Evolutionary conservation across 164 flowering plant species (phyloP), one percentile per base, ranked within the genome.

Genomic region (Vitis rotundifolia): DNA sequence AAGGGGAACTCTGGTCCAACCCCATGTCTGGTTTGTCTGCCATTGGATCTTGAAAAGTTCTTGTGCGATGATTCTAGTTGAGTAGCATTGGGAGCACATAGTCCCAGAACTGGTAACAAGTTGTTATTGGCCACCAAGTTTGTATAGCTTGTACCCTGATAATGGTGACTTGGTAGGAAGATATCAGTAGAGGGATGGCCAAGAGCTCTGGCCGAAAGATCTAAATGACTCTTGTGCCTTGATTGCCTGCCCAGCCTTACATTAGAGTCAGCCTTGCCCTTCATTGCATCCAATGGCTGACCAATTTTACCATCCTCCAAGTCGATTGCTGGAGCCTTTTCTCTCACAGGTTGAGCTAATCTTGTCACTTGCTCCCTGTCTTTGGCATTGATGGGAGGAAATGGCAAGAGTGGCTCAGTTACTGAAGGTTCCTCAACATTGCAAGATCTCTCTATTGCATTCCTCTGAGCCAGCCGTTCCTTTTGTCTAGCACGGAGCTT

Each of bases 401-500:
- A 59, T 56, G 68, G 78, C 51, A 72, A 61, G 19, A 69, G 59
- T 49, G 59, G 63, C 61, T 81, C 83, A 65, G 78, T 78, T 65
- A 69, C 75, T 61, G 70, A 29, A 67, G 61, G 49, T 51, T 50
- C 72, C 51, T 73, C 84, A 68, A 70, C 29, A 18, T 75, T 77
- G 68, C 16, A 63, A 72, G 81, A 74, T 62, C 59, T 83, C 65
- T 81, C 84, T 54, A 73, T 28, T 11, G 74, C 68, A 69, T 82
- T 81, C 69, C 86, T 87, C 76, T 73, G 81, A 50, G 94, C 92
- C 66, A 96, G 75, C 61, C 97, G 82, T 71, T 88, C 95, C 68
- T 92, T 96, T 75, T 96, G 99, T 77, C 97, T 83, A 62, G 88
- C 87, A 56, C 99, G 92, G 64, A 96, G 93, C 79, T 77, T 89